A percentile compares a stretch with the other conserved stretches of the same genome.
These are phyloP conservation scores for Mesembryanthemum crystallinum DNA, from an alignment of 148 eudicot species.

Conservation along the genomic window DNA sequence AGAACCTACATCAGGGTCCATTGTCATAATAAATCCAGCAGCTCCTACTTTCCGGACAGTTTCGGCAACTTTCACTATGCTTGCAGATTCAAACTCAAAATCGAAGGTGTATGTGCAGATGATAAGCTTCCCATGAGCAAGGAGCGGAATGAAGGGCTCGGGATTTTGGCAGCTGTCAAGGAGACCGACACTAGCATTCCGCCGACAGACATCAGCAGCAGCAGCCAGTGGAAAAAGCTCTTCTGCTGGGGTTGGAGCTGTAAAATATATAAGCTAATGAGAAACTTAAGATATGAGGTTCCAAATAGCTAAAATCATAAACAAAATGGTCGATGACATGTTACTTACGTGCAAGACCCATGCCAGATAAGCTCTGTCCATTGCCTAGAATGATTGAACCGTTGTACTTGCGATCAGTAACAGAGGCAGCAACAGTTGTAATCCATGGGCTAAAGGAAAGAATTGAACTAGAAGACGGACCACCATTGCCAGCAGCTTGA, in stretches of 20 bases:
- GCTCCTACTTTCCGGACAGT: constrained; percentile 47
- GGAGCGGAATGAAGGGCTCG: constrained; percentile 37
- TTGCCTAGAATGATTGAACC: constrained; percentile 44
- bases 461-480: constrained; percentile 59
- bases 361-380: constrained; percentile 49
- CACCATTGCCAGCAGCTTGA: constrained; percentile 72
- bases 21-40: constrained; percentile 63
- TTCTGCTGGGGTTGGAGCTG: constrained; percentile 56
- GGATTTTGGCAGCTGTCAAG: constrained; percentile 57
- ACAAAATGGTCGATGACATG: not conserved
- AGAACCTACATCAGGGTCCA: constrained; percentile 54
- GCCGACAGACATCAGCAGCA: constrained; percentile 53
- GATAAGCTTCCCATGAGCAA: constrained; percentile 55
- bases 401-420: constrained; percentile 56
- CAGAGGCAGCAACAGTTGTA: constrained; percentile 59
- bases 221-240: constrained; percentile 49
- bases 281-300: not conserved
- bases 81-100: constrained; percentile 56
- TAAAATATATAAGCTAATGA: constrained; percentile 13
- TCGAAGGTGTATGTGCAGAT: constrained; percentile 62
- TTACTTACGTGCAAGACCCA: constrained; percentile 59
- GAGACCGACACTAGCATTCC: constrained; percentile 39
- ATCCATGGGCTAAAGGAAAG: constrained; percentile 79
- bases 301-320: not conserved
- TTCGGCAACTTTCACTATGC: constrained; percentile 49